These are phyloP conservation scores for Fennellomyces sp. DNA, from an alignment of 371 early-diverging fungal species.

Conservation along the genomic window DNA sequence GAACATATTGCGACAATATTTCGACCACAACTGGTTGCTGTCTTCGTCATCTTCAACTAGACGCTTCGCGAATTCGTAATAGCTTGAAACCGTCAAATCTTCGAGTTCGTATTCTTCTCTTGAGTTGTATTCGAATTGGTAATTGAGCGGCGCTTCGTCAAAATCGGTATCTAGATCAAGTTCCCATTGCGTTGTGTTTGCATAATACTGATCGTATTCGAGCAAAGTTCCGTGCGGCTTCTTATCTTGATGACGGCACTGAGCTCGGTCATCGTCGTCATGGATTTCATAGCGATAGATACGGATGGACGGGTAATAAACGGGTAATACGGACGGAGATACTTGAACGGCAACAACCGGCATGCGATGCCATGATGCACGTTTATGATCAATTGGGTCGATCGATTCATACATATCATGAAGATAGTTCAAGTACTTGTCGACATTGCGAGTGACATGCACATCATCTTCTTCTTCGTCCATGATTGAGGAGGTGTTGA, in stretches of 20 bases:
- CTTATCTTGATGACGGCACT: conserved; percentile 7
- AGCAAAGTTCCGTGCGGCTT: conserved; percentile 32
- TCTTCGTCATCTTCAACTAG: conserved; percentile 27
- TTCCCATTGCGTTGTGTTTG: conserved; percentile 45
- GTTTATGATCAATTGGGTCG: conserved; percentile 22
- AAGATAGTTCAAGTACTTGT: conserved; percentile 32
- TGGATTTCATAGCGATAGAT: conserved; percentile 62
- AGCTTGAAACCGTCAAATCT: conserved; percentile 58
- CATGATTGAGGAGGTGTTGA: not conserved
- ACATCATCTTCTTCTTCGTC: conserved; percentile 20
- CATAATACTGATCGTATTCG: conserved; percentile 36
- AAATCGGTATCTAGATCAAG: conserved; percentile 10
- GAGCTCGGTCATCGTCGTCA: conserved; percentile 12
- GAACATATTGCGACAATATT: conserved; percentile 37
- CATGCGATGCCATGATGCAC: not conserved
- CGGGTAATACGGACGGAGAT: conserved; percentile 75
- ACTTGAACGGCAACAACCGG: conserved; percentile 58
- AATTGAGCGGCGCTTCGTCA: conserved; percentile 19
- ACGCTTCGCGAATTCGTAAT: conserved; percentile 45
- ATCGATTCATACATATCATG: conserved; percentile 28
- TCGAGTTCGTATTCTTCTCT: conserved; percentile 59
- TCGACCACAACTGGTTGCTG: conserved; percentile 32
- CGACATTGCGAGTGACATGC: conserved; percentile 25
- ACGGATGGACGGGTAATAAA: conserved; percentile 72
- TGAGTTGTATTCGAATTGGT: conserved; percentile 59